phyloP scores from a whole-genome alignment of 2,329 filamentous ascomycete genomes.

The Xylaria sp. region DNA sequence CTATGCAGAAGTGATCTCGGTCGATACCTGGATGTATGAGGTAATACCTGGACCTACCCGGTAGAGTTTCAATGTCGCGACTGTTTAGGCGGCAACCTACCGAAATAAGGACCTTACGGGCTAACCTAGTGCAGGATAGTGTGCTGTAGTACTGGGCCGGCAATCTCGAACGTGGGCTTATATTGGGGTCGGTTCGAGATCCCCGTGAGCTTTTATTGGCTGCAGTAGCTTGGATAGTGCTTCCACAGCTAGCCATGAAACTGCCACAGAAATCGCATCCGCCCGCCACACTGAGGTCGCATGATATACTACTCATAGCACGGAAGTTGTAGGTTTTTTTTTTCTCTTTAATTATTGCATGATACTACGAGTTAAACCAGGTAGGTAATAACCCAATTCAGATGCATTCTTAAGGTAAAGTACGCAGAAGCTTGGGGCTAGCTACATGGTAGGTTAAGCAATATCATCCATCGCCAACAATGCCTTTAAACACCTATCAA shows the following conservation, averaged over 20 bases:
- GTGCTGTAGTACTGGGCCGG: background rate
- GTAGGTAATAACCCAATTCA: background rate
- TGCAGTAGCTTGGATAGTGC: background rate
- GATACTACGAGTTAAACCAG: background rate
- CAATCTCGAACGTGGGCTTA: background rate
- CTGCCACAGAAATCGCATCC: background rate
- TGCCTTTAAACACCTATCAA: too few species aligned
- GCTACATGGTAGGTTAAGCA: background rate
- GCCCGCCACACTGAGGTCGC: background rate
- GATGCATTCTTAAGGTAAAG: too few species aligned
- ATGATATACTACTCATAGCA: background rate
- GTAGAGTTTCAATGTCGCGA: conserved; percentile 2
- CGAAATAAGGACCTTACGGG: background rate
- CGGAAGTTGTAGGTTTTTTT: too few species aligned
- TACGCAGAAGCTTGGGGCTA: too few species aligned
- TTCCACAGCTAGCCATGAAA: conserved; percentile 1
- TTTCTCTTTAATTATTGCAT: too few species aligned
- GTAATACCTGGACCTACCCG: background rate
- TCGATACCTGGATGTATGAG: background rate
- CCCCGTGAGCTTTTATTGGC: background rate
- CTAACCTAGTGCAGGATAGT: background rate
- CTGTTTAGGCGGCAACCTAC: background rate
- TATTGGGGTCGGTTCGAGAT: background rate
- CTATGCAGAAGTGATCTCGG: conserved; percentile 1
- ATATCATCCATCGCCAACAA: background rate